Evolutionary conservation across 345 rosid genomes (phyloP).

Genomic region (Salix caprea): DNA sequence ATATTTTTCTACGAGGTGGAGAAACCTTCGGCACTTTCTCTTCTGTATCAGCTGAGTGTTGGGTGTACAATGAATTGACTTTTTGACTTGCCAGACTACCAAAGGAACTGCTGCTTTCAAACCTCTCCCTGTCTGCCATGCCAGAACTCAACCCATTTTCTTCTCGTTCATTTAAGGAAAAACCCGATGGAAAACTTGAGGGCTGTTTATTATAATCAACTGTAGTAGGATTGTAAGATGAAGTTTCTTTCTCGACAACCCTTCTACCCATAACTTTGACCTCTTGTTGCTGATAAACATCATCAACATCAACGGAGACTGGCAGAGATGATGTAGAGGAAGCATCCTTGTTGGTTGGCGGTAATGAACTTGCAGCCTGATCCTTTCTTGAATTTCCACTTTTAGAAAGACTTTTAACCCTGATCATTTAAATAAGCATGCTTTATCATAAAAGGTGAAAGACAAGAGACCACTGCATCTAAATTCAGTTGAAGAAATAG

Average conservation of each 20-base stretch:
- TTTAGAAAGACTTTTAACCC: constrained; percentile 96
- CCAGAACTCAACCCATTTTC: constrained; percentile 51
- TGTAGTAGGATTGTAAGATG: constrained; percentile 33
- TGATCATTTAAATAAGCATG: constrained; percentile 32
- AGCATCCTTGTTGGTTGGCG: constrained; percentile 48
- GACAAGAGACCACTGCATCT: background rate
- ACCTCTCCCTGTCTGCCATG: constrained; percentile 52
- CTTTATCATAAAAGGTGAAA: constrained; percentile 3
- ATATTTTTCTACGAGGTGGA: constrained; percentile 74
- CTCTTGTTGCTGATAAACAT: constrained; percentile 52
- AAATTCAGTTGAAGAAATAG: constrained; percentile 2
- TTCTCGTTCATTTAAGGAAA: constrained; percentile 40
- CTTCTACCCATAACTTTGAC: constrained; percentile 48
- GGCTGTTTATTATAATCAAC: constrained; percentile 49
- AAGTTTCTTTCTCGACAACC: constrained; percentile 58
- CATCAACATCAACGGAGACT: constrained; percentile 44
- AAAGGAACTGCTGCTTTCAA: constrained; percentile 42
- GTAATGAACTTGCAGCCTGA: constrained; percentile 43
- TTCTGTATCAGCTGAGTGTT: constrained; percentile 51
- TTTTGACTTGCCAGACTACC: constrained; percentile 54
- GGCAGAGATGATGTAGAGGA: constrained; percentile 43
- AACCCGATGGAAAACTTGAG: constrained; percentile 40
- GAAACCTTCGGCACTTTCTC: constrained; percentile 80
- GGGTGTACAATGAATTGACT: constrained; percentile 39
- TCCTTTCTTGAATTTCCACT: constrained; percentile 80